Evolutionary conservation across 306 rosid species (phyloP).

Genomic region (Oxytropis ochrocephala): DNA sequence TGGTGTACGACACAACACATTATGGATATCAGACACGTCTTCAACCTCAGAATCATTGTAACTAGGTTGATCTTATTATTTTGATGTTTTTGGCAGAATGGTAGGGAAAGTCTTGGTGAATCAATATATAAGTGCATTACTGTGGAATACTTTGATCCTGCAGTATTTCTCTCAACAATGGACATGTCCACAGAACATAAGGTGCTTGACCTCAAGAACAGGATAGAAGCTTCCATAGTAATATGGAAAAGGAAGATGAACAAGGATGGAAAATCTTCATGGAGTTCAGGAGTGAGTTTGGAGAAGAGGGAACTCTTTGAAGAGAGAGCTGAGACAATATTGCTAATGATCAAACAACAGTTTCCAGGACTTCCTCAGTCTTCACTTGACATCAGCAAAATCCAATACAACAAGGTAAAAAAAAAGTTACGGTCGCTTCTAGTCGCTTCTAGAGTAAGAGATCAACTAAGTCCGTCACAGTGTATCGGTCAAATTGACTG

Average conservation of each 20-base stretch:
- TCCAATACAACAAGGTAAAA: constrained; percentile 69
- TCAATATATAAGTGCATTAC: constrained; percentile 60
- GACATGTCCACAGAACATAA: constrained; percentile 80
- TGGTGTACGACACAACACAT: no score
- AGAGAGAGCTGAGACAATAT: constrained; percentile 81
- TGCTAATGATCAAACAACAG: constrained; percentile 61
- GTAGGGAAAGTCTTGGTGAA: constrained; percentile 83
- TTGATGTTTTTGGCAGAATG: constrained; percentile 47
- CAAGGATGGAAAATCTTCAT: constrained; percentile 71
- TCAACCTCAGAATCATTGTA: not conserved
- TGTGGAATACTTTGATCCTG: constrained; percentile 65
- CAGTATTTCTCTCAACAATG: constrained; percentile 51
- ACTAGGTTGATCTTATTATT: not conserved
- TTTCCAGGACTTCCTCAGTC: constrained; percentile 96
- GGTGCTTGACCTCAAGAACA: constrained; percentile 73
- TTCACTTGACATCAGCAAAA: constrained; percentile 84
- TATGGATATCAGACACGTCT: no score
- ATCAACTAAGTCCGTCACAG: no score
- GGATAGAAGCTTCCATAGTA: constrained; percentile 83
- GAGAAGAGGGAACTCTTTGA: constrained; percentile 91
- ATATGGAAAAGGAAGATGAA: constrained; percentile 94
- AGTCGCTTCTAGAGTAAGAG: no score
- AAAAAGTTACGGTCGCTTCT: no score
- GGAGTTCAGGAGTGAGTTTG: constrained; percentile 81
- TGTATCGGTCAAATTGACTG: no score